Evolutionary conservation across 129 eudicot genomes (phyloP).

Genomic region (Mikania micrantha): DNA sequence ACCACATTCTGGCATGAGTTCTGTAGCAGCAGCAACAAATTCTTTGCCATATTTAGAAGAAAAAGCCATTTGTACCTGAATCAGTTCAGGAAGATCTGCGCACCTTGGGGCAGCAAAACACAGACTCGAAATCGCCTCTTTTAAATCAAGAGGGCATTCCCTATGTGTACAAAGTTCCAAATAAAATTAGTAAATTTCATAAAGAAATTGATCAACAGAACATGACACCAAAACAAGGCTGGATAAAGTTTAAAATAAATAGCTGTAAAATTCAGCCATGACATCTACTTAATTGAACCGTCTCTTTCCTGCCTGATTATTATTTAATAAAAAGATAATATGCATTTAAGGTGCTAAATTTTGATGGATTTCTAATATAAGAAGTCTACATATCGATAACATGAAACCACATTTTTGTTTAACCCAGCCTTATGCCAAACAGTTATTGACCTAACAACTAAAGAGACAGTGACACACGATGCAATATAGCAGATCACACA

Average conservation of each 20-base stretch:
- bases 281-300: neutral
- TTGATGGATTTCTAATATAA: neutral
- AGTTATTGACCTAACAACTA: neutral
- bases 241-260: neutral
- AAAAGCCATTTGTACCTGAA: slow-evolving; percentile 76
- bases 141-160: slow-evolving; percentile 93
- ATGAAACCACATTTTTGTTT: neutral
- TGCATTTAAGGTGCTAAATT: no score
- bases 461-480: neutral
- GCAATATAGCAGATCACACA: neutral
- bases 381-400: neutral
- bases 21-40: slow-evolving; percentile 81
- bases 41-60: slow-evolving; percentile 87
- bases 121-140: slow-evolving; percentile 86
- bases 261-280: neutral
- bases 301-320: neutral
- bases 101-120: slow-evolving; percentile 99
- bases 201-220: neutral
- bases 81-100: slow-evolving; percentile 83
- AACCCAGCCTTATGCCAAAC: neutral
- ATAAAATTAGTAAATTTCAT: neutral
- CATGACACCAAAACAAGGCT: neutral
- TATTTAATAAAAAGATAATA: no score
- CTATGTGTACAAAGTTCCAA: slow-evolving; percentile 25
- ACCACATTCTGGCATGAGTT: slow-evolving; percentile 95